A percentile compares a stretch with the other conserved stretches of the same genome.
Conservation (phyloP, 2,329 filamentous ascomycete species). For the Canariomyces notabilis region DNA sequence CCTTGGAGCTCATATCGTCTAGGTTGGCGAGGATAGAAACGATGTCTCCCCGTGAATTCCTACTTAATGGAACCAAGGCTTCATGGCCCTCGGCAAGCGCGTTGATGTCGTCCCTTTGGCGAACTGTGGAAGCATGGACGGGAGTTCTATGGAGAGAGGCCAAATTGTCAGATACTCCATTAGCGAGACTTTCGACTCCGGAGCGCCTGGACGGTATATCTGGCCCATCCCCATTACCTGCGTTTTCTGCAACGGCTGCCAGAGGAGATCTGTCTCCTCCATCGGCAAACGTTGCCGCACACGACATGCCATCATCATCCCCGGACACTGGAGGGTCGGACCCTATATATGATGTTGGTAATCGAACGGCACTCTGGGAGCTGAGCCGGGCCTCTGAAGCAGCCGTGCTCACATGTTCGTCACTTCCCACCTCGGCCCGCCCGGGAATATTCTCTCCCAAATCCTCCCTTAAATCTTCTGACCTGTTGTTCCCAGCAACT, state of each 20-base stretch:
- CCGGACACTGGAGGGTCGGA: constrained; percentile 53
- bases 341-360: constrained; percentile 58
- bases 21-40: constrained; percentile 55
- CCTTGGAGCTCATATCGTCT: constrained; percentile 47
- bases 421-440: background rate
- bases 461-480: constrained; percentile 24
- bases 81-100: constrained; percentile 39
- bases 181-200: constrained; percentile 24
- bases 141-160: constrained; percentile 36
- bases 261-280: constrained; percentile 59
- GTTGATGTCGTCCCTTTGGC: constrained; percentile 22
- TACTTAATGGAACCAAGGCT: constrained; percentile 37
- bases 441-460: constrained; percentile 1
- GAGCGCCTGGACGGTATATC: background rate
- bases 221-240: constrained; percentile 36
- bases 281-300: constrained; percentile 60
- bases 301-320: constrained; percentile 54
- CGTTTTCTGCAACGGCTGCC: constrained; percentile 62
- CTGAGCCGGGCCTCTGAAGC: constrained; percentile 26
- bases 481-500: constrained; percentile 46
- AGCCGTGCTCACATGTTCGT: background rate
- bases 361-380: constrained; percentile 26
- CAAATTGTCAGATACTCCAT: constrained; percentile 48
- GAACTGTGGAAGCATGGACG: constrained; percentile 36
- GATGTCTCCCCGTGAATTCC: constrained; percentile 37